A percentile compares a stretch with the other conserved stretches of the same genome.
Conservation (phyloP, 208 protist species). For the Leishmania lainsoni region DNA sequence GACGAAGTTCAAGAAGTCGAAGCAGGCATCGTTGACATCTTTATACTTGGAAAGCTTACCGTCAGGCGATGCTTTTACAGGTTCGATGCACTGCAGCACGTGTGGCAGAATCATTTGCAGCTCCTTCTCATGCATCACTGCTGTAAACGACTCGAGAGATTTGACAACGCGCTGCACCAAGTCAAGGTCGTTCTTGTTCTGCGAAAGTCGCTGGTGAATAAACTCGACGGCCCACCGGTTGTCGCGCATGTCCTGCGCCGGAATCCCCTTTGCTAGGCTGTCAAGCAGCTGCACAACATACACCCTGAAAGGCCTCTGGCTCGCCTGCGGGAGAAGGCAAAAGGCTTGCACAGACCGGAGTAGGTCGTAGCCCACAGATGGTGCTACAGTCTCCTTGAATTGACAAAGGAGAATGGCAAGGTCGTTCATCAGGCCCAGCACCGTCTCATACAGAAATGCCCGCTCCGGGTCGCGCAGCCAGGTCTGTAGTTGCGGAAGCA, state of each 20-base stretch:
- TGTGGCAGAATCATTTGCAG: conserved; percentile 85
- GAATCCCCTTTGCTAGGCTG: conserved; percentile 72
- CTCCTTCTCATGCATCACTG: conserved; percentile 88
- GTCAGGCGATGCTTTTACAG: conserved; percentile 43
- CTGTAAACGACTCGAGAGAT: conserved; percentile 84
- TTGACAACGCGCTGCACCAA: conserved; percentile 84
- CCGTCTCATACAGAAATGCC: conserved; percentile 70
- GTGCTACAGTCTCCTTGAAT: conserved; percentile 70
- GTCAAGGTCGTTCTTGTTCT: conserved; percentile 85
- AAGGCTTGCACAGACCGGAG: conserved; percentile 80
- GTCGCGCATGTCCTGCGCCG: conserved; percentile 87
- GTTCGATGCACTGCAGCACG: conserved; percentile 90
- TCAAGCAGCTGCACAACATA: conserved; percentile 87
- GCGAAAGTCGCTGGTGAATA: conserved; percentile 88
- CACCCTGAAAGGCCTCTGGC: conserved; percentile 82
- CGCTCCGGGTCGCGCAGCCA: conserved; percentile 81
- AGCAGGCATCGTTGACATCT: conserved; percentile 86
- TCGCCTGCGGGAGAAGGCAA: conserved; percentile 78
- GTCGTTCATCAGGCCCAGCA: conserved; percentile 81
- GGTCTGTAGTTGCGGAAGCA: conserved; percentile 78
- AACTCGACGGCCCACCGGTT: conserved; percentile 91
- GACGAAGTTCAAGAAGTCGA: conserved; percentile 86
- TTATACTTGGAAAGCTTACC: conserved; percentile 57
- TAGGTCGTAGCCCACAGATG: conserved; percentile 62
- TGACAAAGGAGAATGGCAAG: conserved; percentile 77